These are phyloP conservation scores for Aspergillus sp. DNA, from an alignment of 2,329 filamentous ascomycete genomes.

Conservation along the genomic window DNA sequence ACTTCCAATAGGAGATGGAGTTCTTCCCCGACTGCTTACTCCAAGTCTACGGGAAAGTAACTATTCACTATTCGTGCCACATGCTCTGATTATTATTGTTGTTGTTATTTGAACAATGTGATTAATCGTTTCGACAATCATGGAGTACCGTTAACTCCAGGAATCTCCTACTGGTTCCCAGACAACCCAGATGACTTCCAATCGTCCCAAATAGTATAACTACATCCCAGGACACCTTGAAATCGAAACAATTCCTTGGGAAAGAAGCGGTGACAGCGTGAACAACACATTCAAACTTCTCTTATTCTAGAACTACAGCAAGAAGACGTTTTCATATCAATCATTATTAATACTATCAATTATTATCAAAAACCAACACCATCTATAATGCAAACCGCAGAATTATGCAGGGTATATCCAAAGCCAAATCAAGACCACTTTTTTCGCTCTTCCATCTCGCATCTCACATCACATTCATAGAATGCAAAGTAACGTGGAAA, in stretches of 20 bases:
- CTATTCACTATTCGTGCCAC: neutral
- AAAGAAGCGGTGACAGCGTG: too few relatives aligned
- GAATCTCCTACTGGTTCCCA: neutral
- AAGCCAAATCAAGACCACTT: slow-evolving; percentile 10
- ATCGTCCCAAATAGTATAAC: neutral
- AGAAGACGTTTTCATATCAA: too few relatives aligned
- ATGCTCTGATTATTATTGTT: too few relatives aligned
- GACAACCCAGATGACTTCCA: neutral
- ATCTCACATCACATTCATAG: slow-evolving; percentile 14
- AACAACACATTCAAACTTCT: too few relatives aligned
- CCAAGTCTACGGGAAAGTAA: neutral
- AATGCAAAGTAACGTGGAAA: neutral
- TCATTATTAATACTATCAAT: neutral
- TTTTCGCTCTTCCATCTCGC: slow-evolving; percentile 8
- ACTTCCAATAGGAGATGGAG: slow-evolving; percentile 4
- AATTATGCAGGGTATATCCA: slow-evolving; percentile 21
- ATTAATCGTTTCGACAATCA: neutral
- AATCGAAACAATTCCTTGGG: neutral
- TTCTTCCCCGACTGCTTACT: neutral
- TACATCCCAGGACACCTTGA: neutral
- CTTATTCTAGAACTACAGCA: too few relatives aligned
- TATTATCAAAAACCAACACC: slow-evolving; percentile 3
- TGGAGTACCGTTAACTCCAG: neutral
- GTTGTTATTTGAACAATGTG: neutral
- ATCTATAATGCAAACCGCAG: slow-evolving; percentile 15